phyloP scores from a whole-genome alignment of 202 grass and related monocot species.

The Panicum virgatum region DNA sequence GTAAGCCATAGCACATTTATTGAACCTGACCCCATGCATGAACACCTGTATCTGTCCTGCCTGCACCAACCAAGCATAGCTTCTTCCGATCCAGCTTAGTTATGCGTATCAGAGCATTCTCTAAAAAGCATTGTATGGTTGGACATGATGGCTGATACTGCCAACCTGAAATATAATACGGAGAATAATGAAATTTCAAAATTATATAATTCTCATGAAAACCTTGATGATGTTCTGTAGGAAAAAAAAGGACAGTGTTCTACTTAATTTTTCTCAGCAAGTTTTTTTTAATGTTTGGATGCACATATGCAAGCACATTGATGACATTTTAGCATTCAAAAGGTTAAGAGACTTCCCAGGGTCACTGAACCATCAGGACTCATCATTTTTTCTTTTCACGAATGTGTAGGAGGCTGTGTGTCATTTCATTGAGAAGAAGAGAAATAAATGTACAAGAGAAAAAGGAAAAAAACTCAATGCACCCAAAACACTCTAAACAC shows the following conservation, averaged over 20 bases:
- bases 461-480: no score
- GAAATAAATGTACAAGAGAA: no score
- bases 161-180: constrained; percentile 67
- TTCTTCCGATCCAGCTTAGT: constrained; percentile 79
- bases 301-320: background rate
- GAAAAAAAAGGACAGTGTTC: background rate
- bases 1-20: constrained; percentile 47
- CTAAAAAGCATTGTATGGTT: constrained; percentile 82
- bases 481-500: no score
- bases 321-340: background rate
- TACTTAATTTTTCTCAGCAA: background rate
- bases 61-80: constrained; percentile 80
- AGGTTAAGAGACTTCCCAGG: background rate
- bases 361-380: background rate
- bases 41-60: constrained; percentile 95
- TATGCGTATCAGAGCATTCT: constrained; percentile 70
- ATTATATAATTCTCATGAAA: background rate
- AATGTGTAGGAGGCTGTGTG: no score
- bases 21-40: constrained; percentile 98
- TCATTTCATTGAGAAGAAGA: no score
- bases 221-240: background rate
- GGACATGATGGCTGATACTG: constrained; percentile 91
- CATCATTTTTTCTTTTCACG: background rate
- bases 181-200: constrained; percentile 33
- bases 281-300: background rate